Evolutionary conservation across 2,329 filamentous ascomycete species (phyloP).

Genomic region (Fusarium musae): DNA sequence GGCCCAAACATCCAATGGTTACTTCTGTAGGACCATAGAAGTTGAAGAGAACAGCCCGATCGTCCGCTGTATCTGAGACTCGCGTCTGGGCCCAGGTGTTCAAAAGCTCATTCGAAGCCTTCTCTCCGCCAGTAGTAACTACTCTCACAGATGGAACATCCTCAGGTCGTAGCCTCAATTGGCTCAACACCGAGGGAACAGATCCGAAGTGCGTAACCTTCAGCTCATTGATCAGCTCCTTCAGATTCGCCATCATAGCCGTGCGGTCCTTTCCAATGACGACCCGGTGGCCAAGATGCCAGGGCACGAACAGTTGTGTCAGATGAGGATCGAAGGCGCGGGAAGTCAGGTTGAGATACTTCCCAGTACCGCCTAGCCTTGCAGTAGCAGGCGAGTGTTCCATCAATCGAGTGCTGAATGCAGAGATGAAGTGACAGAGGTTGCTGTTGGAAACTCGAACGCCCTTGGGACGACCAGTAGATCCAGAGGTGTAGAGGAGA

Average conservation of each 20-base stretch:
- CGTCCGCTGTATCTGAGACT: rapidly evolving
- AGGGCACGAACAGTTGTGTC: constrained; percentile 19
- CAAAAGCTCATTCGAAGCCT: constrained; percentile 20
- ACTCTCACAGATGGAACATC: constrained; percentile 16
- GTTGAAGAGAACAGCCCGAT: constrained; percentile 7
- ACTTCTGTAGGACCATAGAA: constrained; percentile 27
- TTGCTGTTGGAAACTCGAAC: constrained; percentile 16
- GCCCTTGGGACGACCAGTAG: constrained; percentile 23
- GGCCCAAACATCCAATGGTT: constrained; percentile 18
- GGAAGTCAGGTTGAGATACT: constrained; percentile 26
- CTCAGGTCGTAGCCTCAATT: background rate
- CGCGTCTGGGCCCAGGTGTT: background rate
- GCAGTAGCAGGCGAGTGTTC: background rate
- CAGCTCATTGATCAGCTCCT: constrained; percentile 17
- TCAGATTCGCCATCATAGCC: background rate
- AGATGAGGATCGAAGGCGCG: constrained; percentile 26
- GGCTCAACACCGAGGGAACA: constrained; percentile 15
- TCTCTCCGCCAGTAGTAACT: constrained; percentile 23
- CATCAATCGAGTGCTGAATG: background rate
- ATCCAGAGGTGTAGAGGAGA: constrained; percentile 27
- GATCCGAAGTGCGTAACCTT: constrained; percentile 17
- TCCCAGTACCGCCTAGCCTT: background rate
- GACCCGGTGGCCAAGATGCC: constrained; percentile 5
- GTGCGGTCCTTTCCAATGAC: constrained; percentile 18
- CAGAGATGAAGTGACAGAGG: constrained; percentile 19